Conservation (phyloP, 805 yeast species). For the Gaillardinia entomophila region DNA sequence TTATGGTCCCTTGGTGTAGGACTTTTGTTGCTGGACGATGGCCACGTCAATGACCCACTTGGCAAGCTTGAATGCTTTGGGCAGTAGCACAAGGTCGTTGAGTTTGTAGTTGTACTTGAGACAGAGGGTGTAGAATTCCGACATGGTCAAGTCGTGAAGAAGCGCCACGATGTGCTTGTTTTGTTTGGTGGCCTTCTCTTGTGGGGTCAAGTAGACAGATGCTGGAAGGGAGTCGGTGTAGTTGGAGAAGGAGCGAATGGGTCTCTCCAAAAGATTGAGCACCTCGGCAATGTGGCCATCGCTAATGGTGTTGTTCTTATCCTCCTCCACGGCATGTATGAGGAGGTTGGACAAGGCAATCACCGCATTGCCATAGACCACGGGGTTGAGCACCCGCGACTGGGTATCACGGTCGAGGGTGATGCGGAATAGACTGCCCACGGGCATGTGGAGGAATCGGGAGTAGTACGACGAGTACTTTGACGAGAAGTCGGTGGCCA, state of each 20-base stretch:
- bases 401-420: conserved; percentile 51
- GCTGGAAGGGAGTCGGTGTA: conserved; percentile 36
- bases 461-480: conserved; percentile 7
- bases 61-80: conserved; percentile 61
- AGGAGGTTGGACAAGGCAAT: conserved; percentile 54
- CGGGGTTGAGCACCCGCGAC: conserved; percentile 54
- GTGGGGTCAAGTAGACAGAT: conserved; percentile 40
- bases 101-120: conserved; percentile 56
- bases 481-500: no score
- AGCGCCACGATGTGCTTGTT: conserved; percentile 42
- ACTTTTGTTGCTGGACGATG: conserved; percentile 41
- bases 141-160: conserved; percentile 59
- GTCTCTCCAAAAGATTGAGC: conserved; percentile 52
- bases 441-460: conserved; percentile 22
- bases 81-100: conserved; percentile 58
- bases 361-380: conserved; percentile 55
- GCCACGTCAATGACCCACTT: conserved; percentile 69
- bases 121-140: conserved; percentile 60
- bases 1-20: not conserved
- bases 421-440: conserved; percentile 33
- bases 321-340: conserved; percentile 59
- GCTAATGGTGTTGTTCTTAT: conserved; percentile 48
- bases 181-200: conserved; percentile 8
- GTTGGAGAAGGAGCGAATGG: conserved; percentile 40
- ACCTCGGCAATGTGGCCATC: conserved; percentile 52